A percentile compares a stretch with the other conserved stretches of the same genome.
phyloP scores from a whole-genome alignment of 73 alveolate species.

The Uronychia binucleata region DNA sequence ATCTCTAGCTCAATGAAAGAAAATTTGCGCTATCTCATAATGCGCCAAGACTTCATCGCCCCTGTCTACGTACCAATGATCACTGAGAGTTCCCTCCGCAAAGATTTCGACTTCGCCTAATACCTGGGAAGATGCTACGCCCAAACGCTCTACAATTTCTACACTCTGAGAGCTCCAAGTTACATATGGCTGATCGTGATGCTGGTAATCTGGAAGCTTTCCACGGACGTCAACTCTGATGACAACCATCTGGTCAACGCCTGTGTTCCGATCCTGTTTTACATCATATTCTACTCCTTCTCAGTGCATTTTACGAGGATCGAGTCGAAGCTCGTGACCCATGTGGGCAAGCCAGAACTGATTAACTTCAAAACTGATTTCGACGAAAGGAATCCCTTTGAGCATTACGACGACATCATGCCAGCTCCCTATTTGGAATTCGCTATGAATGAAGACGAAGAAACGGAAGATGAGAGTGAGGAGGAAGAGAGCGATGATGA shows the following conservation, averaged over 20 bases:
- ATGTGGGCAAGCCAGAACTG: neutral
- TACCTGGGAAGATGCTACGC: neutral
- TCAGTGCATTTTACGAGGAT: neutral
- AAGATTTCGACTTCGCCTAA: constrained; percentile 12
- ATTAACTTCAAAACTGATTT: neutral
- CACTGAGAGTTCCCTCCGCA: neutral
- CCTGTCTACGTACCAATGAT: constrained; percentile 4
- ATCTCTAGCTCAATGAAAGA: neutral
- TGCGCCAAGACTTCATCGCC: constrained; percentile 17
- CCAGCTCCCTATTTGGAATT: neutral
- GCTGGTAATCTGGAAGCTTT: neutral
- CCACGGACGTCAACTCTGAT: too few species aligned
- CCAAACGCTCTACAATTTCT: neutral
- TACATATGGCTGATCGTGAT: constrained; percentile 7
- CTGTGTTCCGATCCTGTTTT: neutral
- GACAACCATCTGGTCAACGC: neutral
- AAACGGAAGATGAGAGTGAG: neutral
- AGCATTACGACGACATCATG: neutral
- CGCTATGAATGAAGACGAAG: neutral
- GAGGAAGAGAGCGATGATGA: neutral
- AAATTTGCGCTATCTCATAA: neutral
- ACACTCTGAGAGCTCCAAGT: neutral
- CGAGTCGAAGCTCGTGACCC: neutral
- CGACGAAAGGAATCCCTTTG: neutral
- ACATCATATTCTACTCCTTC: neutral